phyloP scores from a whole-genome alignment of 2,329 filamentous ascomycete genomes.

The Colletotrichum tabaci region DNA sequence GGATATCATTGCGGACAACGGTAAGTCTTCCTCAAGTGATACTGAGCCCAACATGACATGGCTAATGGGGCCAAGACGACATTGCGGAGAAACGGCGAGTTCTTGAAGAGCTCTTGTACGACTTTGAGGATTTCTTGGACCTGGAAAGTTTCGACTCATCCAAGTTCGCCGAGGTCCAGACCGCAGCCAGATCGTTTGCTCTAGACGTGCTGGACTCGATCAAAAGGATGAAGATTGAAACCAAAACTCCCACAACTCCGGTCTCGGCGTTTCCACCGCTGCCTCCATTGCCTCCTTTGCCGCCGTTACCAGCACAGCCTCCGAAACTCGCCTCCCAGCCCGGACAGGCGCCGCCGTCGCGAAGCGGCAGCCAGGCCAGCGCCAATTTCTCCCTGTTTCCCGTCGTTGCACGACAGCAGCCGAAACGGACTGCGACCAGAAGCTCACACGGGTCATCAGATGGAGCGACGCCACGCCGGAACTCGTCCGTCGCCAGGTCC shows the following conservation, averaged over 20 bases:
- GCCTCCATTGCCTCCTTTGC: slow-evolving; percentile 37
- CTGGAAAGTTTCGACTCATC: slow-evolving; percentile 54
- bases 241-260: slow-evolving; percentile 20
- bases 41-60: too few species aligned
- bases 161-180: slow-evolving; percentile 56
- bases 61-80: slow-evolving; percentile 44
- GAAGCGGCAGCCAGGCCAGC: background rate
- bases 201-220: slow-evolving; percentile 56
- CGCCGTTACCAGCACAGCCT: slow-evolving; percentile 12
- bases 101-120: slow-evolving; percentile 59
- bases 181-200: slow-evolving; percentile 57
- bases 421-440: background rate
- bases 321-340: background rate
- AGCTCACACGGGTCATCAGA: slow-evolving; percentile 25
- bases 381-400: slow-evolving; percentile 4
- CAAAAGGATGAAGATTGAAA: slow-evolving; percentile 46
- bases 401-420: background rate
- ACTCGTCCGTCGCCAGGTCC: slow-evolving; percentile 4
- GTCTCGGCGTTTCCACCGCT: slow-evolving; percentile 33
- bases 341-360: background rate
- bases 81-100: slow-evolving; percentile 49
- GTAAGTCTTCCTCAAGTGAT: slow-evolving; percentile 43
- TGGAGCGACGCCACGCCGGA: background rate
- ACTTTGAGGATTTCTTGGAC: slow-evolving; percentile 60
- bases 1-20: slow-evolving; percentile 53